Evolutionary conservation across 2,329 filamentous ascomycete species (phyloP).

Genomic region (Dactylellina haptotyla): DNA sequence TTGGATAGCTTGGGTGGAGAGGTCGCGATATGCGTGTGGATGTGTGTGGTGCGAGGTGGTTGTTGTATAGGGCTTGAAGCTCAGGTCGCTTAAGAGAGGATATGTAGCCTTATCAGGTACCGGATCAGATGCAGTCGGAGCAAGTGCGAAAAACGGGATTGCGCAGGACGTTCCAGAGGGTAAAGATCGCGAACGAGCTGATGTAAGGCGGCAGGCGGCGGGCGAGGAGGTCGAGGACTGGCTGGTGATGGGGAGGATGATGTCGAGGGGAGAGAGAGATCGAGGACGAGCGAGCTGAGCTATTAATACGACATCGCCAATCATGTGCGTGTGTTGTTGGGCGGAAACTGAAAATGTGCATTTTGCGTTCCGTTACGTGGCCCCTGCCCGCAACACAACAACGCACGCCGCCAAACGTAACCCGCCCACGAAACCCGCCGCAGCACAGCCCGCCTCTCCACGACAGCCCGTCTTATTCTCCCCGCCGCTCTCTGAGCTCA

Average conservation of each 20-base stretch:
- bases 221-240: constrained; percentile 5
- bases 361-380: constrained; percentile 26
- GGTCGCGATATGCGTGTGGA: not conserved
- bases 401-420: not conserved
- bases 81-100: not conserved
- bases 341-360: not conserved
- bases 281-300: no score
- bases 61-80: not conserved
- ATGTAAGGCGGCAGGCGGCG: not conserved
- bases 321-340: not conserved
- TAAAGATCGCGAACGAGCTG: not conserved
- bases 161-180: not conserved
- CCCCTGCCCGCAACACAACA: constrained; percentile 38
- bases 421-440: constrained; percentile 6
- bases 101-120: not conserved
- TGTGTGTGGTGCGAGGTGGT: not conserved
- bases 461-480: not conserved
- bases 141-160: not conserved
- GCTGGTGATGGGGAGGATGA: not conserved
- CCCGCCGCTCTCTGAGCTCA: no score
- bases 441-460: constrained; percentile 31
- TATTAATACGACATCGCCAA: constrained; percentile 31
- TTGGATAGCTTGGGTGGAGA: not conserved
- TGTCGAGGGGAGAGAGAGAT: not conserved
- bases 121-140: not conserved